Evolutionary conservation across 352 stramenopile genomes (phyloP).

Genomic region (Globisporangium paroecandrum): DNA sequence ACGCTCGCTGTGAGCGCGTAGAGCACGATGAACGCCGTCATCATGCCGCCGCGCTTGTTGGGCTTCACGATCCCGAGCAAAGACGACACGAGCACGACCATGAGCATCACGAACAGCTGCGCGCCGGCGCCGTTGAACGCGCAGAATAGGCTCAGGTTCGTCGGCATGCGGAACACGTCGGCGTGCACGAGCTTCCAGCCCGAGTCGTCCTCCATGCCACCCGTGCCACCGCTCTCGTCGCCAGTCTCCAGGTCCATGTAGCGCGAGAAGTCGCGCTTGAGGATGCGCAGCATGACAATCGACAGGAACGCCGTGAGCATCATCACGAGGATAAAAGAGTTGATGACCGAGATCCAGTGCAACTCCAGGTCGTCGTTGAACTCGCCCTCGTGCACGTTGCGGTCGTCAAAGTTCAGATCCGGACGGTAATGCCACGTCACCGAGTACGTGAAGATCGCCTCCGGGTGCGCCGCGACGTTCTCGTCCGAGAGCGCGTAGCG

Average conservation of each 20-base stretch:
- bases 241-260: slow-evolving; percentile 94
- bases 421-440: slow-evolving; percentile 93
- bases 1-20: slow-evolving; percentile 94
- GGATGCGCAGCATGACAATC: slow-evolving; percentile 96
- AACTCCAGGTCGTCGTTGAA: slow-evolving; percentile 81
- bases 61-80: slow-evolving; percentile 91
- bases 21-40: slow-evolving; percentile 92
- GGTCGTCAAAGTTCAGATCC: slow-evolving; percentile 85
- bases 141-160: slow-evolving; percentile 89
- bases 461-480: slow-evolving; percentile 38
- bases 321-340: slow-evolving; percentile 97
- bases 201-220: slow-evolving; percentile 92
- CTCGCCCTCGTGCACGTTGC: slow-evolving; percentile 80
- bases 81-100: slow-evolving; percentile 90
- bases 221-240: slow-evolving; percentile 79
- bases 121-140: slow-evolving; percentile 91
- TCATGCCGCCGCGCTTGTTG: slow-evolving; percentile 90
- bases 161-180: slow-evolving; percentile 98
- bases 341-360: slow-evolving; percentile 99
- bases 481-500: slow-evolving; percentile 48
- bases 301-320: slow-evolving; percentile 95
- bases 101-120: slow-evolving; percentile 92
- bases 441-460: slow-evolving; percentile 93
- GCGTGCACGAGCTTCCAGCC: slow-evolving; percentile 99
- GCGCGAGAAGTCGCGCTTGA: slow-evolving; percentile 98